Base-by-base conservation (phyloP, 345 rosid genomes). In the Odontarrhena argentea region DNA sequence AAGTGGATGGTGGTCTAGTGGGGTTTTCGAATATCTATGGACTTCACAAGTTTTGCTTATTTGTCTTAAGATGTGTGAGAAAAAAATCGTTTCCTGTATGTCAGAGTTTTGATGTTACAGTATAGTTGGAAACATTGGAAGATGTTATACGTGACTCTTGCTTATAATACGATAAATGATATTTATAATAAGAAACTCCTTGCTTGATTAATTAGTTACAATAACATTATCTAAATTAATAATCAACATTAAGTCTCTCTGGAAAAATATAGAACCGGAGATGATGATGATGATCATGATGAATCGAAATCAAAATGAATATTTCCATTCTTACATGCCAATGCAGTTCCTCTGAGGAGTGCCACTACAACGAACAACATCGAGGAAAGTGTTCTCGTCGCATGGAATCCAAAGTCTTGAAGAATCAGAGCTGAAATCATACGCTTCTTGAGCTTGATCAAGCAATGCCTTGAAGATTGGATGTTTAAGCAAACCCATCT, bases 361-460 rank as follows among this genome's bases (percentile, higher is more conserved):
- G 60, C 77, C 55, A 10, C 86, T 85, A 24, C 91, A 84, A 9
- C 88, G 85, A 48, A 90, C 75, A n/a, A 86, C 86, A 36, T 85
- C 85, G 24, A 88, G 84, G 57, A 93, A 93, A 25, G 84, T 78
- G 77, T 30, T 74, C 56, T 83, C 97, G 9, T 90, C 87, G 28
- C 97, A 93, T 28, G 97, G 97, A 63, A 88, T 88, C 79, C 92
- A 83, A 60, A 88, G 86, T 74, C 80, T 90, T 9, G 76, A 47
- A 18, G 96, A 80, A 65, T 77, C 76, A 6, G 77, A 47, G 44
- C 63, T 76, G 77, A 84, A 86, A 44, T 81, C 86, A 69, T 84
- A 86, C 66, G 72, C 88, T 57, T 93, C 97, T 47, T 50, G 82
- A 46, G 91, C 91, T 76, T 75, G 87, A 78, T 92, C 93, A 69